phyloP scores from a whole-genome alignment of 129 eudicot genomes.

The Escallonia rubra region DNA sequence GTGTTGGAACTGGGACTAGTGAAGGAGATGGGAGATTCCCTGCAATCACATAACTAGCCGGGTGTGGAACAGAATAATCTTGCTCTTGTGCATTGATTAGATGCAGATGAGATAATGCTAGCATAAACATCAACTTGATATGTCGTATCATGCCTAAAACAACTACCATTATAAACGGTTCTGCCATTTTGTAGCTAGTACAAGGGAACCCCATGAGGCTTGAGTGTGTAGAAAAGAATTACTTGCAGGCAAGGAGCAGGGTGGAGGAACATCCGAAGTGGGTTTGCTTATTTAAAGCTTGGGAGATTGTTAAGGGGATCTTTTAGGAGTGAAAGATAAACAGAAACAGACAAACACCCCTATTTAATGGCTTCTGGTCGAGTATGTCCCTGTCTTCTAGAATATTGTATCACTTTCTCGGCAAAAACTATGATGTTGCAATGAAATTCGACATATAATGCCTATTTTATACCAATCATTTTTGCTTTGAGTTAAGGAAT shows the following conservation, averaged over 20 bases:
- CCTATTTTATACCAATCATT: no score
- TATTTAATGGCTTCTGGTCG: no score
- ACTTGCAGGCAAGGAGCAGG: not conserved
- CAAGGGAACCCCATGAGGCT: conserved; percentile 7
- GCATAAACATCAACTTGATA: not conserved
- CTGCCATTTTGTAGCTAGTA: not conserved
- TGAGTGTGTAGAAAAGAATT: not conserved
- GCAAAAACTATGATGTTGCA: not conserved
- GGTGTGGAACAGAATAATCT: not conserved
- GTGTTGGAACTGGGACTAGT: not conserved
- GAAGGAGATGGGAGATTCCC: not conserved
- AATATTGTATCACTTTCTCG: not conserved
- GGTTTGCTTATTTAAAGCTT: not conserved
- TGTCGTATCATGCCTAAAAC: not conserved
- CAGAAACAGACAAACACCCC: no score
- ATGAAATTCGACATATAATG: no score
- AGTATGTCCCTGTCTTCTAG: no score
- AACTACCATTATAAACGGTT: not conserved
- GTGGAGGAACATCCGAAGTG: not conserved
- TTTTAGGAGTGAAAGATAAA: no score
- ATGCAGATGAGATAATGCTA: not conserved
- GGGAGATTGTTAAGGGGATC: no score
- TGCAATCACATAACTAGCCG: no score
- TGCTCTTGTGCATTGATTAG: not conserved
- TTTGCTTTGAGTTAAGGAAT: no score